Evolutionary conservation across 164 flowering plant genomes (phyloP).

Genomic region (Magnolia changhungtana): DNA sequence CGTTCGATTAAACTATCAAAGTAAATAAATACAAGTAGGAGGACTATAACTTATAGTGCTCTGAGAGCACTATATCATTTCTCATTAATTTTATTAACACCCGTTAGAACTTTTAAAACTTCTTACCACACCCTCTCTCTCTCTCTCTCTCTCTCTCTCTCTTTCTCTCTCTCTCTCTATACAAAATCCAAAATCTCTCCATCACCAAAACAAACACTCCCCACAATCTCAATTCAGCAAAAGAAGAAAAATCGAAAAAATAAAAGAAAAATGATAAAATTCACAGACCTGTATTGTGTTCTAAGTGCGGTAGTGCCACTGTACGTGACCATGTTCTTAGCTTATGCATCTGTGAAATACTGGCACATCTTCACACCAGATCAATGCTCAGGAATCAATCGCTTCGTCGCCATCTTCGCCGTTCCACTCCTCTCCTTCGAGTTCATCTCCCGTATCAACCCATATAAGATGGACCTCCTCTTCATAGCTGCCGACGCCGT

Average conservation of each 20-base stretch:
- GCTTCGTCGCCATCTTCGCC: conserved; percentile 34
- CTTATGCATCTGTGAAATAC: conserved; percentile 36
- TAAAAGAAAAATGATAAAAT: conserved; percentile 26
- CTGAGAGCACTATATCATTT: too few relatives aligned
- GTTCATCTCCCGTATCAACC: conserved; percentile 34
- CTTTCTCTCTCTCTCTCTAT: neutral
- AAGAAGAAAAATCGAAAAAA: neutral
- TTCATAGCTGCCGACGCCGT: conserved; percentile 36
- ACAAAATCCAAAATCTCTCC: neutral
- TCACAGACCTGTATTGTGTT: conserved; percentile 31
- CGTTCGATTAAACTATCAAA: too few relatives aligned
- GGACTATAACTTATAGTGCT: too few relatives aligned
- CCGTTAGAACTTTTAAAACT: neutral
- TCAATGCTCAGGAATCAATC: conserved; percentile 43
- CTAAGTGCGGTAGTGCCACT: conserved; percentile 37
- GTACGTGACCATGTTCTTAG: conserved; percentile 39
- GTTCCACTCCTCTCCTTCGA: conserved; percentile 40
- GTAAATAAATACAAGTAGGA: too few relatives aligned
- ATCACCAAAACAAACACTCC: neutral
- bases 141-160: neutral
- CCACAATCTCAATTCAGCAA: neutral
- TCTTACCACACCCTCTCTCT: neutral
- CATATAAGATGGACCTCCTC: conserved; percentile 29
- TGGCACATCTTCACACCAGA: conserved; percentile 34
- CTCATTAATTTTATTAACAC: neutral